Base-by-base conservation (phyloP, 2,329 filamentous ascomycete species). In the Fusarium pseudoanthophilum region DNA sequence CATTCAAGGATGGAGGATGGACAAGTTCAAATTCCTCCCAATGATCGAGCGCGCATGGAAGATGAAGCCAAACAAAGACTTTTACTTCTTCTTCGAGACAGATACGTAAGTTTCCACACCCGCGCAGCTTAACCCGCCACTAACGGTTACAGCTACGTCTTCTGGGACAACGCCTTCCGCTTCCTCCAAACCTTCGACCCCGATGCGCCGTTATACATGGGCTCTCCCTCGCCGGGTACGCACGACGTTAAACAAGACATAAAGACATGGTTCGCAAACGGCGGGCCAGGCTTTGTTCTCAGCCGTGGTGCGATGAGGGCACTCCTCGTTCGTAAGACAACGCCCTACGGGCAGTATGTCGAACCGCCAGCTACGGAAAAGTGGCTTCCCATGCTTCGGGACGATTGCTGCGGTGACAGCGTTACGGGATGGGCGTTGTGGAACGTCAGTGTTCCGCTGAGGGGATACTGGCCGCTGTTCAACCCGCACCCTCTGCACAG, bases 1-100 rank as follows among this genome's bases (percentile, higher is more conserved):
- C 32, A 80, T 81, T 69, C 81, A 78, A 45, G 87, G 87, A 5
- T 89, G 87, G 87, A 83, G 79, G 32, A 81, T 89, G 51, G 87
- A 89, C 78, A 87, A 87, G 75, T 89, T 85, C 83, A 89, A 89
- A 77, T 89, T 89, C 69, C 76, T 89, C 36, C 86, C 87, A 45
- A 87, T 88, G 84, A 80, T 89, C 9, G 85, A 88, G 65, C 79
- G 84, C 34, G 85, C 87, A 2, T 87, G 86, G 79, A 79, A 81
- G 34, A 78, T 80, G 60, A 85, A 85, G 37, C 84, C 84, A 5
- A 79, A 83, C n/a, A 84, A 85, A 51, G 82, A 86, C 40, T 89
- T 88, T 84, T 89, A 87, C 72, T 83, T 89, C 60, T 88, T 89
- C 76, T 85, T 87, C 52, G 87, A 89, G 72, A 86, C 87, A 6